Evolutionary conservation across 306 rosid species (phyloP).

Genomic region (Dalbergia oliveri): DNA sequence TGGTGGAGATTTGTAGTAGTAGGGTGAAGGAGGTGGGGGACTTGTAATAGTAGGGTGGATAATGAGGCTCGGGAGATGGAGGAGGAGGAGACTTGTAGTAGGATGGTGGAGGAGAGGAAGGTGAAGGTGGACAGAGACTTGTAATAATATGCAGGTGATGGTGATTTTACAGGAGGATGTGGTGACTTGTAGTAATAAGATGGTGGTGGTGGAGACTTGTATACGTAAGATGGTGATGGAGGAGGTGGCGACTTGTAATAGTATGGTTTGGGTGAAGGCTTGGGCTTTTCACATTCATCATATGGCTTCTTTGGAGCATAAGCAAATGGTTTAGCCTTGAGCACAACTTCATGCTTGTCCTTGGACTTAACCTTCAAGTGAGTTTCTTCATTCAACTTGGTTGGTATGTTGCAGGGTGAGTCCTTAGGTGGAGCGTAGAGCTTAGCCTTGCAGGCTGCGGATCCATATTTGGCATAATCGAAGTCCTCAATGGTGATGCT

Average conservation of each 20-base stretch:
- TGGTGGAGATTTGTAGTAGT: background rate
- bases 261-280: slow-evolving; percentile 29
- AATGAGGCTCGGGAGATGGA: background rate
- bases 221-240: slow-evolving; percentile 3
- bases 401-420: slow-evolving; percentile 66
- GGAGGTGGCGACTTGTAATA: slow-evolving; percentile 56
- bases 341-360: slow-evolving; percentile 60
- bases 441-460: slow-evolving; percentile 61
- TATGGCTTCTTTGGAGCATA: slow-evolving; percentile 66
- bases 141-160: slow-evolving; percentile 21
- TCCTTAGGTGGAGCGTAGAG: slow-evolving; percentile 68
- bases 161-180: slow-evolving; percentile 43
- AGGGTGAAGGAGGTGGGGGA: background rate
- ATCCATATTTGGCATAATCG: slow-evolving; percentile 58
- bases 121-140: too few relatives aligned
- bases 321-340: slow-evolving; percentile 71
- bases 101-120: too few relatives aligned
- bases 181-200: background rate
- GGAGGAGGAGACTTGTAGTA: slow-evolving; percentile 47
- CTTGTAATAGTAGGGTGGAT: too few relatives aligned
- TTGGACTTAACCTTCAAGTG: slow-evolving; percentile 62
- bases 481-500: slow-evolving; percentile 56
- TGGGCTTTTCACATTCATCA: slow-evolving; percentile 55
- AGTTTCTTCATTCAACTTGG: slow-evolving; percentile 54
- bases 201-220: slow-evolving; percentile 30